A percentile compares a stretch with the other conserved stretches of the same genome.
phyloP scores from a whole-genome alignment of 768 basidiomycete species.

The Boletus subcaerulescens region DNA sequence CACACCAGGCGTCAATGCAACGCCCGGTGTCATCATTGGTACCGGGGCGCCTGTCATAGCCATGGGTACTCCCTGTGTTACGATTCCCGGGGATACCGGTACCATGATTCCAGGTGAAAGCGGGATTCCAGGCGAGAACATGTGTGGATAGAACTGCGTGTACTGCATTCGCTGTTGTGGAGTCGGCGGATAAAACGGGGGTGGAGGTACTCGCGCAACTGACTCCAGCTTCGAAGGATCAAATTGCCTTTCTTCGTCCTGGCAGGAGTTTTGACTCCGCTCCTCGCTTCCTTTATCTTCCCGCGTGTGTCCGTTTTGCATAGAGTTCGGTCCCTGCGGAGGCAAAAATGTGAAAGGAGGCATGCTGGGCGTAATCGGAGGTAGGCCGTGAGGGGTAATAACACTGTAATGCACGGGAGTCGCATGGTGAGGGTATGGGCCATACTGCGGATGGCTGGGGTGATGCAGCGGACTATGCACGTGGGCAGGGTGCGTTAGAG shows the following conservation, averaged over 20 bases:
- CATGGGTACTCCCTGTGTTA: slow-evolving; percentile 15
- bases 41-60: slow-evolving; percentile 21
- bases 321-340: slow-evolving; percentile 35
- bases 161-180: slow-evolving; percentile 24
- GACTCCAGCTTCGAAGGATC: slow-evolving; percentile 7
- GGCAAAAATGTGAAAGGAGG: slow-evolving; percentile 87
- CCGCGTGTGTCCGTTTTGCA: slow-evolving; percentile 16
- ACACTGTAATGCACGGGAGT: slow-evolving; percentile 30
- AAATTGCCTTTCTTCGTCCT: slow-evolving; percentile 5
- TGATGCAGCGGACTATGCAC: slow-evolving; percentile 32
- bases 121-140: slow-evolving; percentile 33
- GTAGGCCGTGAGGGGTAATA: slow-evolving; percentile 77
- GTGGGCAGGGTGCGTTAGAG: slow-evolving; percentile 31
- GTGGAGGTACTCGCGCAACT: slow-evolving; percentile 5
- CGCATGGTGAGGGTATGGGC: slow-evolving; percentile 23
- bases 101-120: slow-evolving; percentile 32
- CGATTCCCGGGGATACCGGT: slow-evolving; percentile 25
- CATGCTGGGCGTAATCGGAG: slow-evolving; percentile 96
- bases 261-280: not conserved
- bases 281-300: slow-evolving; percentile 4
- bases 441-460: slow-evolving; percentile 29
- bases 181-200: slow-evolving; percentile 10
- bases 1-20: slow-evolving; percentile 54
- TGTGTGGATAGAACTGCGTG: slow-evolving; percentile 20
- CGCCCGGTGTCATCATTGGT: slow-evolving; percentile 31